phyloP scores from a whole-genome alignment of 768 basidiomycete species.

The Amanita polypyramis region DNA sequence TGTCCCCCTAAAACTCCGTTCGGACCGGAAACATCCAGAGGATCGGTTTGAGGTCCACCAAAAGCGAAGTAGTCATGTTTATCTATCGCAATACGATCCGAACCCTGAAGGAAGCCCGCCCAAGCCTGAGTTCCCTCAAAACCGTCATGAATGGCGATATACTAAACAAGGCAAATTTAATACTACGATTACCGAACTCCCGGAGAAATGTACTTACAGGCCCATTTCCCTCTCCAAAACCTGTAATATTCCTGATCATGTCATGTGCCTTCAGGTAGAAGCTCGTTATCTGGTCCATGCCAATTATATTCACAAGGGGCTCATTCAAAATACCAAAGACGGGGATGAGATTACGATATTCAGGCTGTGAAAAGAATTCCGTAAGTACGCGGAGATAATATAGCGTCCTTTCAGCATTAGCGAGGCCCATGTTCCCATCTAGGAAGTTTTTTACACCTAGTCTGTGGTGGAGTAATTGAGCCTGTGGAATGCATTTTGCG shows the following conservation, averaged over 20 bases:
- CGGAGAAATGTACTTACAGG: conserved; percentile 19
- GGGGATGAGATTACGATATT: conserved; percentile 38
- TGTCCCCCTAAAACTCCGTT: conserved; percentile 27
- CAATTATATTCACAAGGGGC: conserved; percentile 40
- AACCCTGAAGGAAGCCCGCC: conserved; percentile 43
- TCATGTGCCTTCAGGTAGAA: conserved; percentile 53
- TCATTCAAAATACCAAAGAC: conserved; percentile 62
- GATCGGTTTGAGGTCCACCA: conserved; percentile 22
- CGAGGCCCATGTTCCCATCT: conserved; percentile 71
- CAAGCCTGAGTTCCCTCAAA: conserved; percentile 34
- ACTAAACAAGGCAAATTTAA: conserved; percentile 20
- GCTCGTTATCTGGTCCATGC: conserved; percentile 37
- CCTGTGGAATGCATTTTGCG: not conserved
- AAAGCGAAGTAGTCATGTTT: conserved; percentile 64
- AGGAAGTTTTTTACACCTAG: conserved; percentile 48
- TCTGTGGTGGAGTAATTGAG: conserved; percentile 11
- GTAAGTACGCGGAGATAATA: conserved; percentile 65
- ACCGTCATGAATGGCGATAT: conserved; percentile 36
- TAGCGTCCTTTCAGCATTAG: conserved; percentile 73
- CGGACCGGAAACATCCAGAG: conserved; percentile 21
- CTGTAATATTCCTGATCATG: conserved; percentile 61
- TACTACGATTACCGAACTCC: not conserved
- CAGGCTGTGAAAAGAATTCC: conserved; percentile 73
- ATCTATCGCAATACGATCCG: conserved; percentile 54
- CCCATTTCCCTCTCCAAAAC: conserved; percentile 59